Conservation (phyloP, 2,329 filamentous ascomycete species). For the Daldinia sp. region DNA sequence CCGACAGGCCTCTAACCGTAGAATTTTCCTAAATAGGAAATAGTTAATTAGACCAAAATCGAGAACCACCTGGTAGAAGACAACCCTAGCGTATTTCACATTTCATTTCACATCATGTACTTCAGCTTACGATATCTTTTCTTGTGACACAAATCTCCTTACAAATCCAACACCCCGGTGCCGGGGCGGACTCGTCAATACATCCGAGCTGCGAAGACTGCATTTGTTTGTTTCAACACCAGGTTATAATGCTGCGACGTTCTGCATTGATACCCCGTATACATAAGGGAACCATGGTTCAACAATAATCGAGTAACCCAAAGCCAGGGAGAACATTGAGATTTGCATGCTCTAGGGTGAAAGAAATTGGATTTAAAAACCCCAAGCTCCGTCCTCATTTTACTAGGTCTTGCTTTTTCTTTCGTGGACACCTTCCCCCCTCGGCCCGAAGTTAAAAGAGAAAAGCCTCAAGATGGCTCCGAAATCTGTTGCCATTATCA, state of each 20-base stretch:
- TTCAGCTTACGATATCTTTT: constrained; percentile 1
- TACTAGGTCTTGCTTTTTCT: background rate
- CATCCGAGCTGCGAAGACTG: background rate
- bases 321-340: background rate
- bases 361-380: background rate
- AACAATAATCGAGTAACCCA: background rate
- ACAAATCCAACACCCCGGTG: background rate
- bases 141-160: background rate
- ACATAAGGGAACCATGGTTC: background rate
- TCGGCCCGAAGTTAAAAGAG: background rate
- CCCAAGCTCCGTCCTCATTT: background rate
- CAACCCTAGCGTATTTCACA: too few species aligned
- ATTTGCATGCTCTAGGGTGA: background rate
- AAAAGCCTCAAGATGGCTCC: constrained; percentile 33
- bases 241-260: background rate
- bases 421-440: background rate
- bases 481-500: constrained; percentile 50
- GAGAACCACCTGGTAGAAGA: too few species aligned
- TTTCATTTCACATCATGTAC: background rate
- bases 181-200: background rate
- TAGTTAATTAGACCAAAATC: background rate
- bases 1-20: background rate
- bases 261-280: background rate
- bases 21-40: background rate
- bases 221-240: background rate